phyloP scores from a whole-genome alignment of 352 stramenopile genomes.

The Globisporangium megalacanthum region DNA sequence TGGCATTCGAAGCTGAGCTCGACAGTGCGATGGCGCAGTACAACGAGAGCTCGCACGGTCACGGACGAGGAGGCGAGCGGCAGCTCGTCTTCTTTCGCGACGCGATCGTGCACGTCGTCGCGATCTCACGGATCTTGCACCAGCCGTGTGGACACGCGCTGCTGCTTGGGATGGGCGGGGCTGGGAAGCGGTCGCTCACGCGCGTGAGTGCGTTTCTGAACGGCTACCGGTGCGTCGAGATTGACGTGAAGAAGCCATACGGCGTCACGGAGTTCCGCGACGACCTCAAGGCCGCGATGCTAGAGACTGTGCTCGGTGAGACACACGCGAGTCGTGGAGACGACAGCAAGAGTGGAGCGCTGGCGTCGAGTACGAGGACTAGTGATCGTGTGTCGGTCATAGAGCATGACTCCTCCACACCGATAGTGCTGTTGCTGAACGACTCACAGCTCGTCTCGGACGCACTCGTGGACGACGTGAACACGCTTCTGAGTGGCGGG shows the following conservation, averaged over 20 bases:
- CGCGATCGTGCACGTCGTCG: constrained; percentile 79
- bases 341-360: not conserved
- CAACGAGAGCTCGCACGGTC: constrained; percentile 16
- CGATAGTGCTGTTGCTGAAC: constrained; percentile 76
- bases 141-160: constrained; percentile 84
- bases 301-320: constrained; percentile 26
- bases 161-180: constrained; percentile 85
- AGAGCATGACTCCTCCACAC: constrained; percentile 1
- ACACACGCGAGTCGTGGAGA: constrained; percentile 6
- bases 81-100: constrained; percentile 81
- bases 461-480: constrained; percentile 82
- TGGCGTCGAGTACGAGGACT: not conserved
- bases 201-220: constrained; percentile 73
- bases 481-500: constrained; percentile 82
- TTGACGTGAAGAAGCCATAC: constrained; percentile 87
- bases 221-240: constrained; percentile 66
- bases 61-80: constrained; percentile 15
- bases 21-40: constrained; percentile 41
- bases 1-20: constrained; percentile 54
- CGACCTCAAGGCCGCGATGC: constrained; percentile 72
- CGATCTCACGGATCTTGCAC: constrained; percentile 78
- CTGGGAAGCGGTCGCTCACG: constrained; percentile 77
- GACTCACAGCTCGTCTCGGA: constrained; percentile 85
- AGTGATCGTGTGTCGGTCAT: not conserved
- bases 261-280: constrained; percentile 83